Evolutionary conservation across 768 basidiomycete species (phyloP), one percentile per base, ranked within the genome.

Genomic region (Leccinum disarticulatum): DNA sequence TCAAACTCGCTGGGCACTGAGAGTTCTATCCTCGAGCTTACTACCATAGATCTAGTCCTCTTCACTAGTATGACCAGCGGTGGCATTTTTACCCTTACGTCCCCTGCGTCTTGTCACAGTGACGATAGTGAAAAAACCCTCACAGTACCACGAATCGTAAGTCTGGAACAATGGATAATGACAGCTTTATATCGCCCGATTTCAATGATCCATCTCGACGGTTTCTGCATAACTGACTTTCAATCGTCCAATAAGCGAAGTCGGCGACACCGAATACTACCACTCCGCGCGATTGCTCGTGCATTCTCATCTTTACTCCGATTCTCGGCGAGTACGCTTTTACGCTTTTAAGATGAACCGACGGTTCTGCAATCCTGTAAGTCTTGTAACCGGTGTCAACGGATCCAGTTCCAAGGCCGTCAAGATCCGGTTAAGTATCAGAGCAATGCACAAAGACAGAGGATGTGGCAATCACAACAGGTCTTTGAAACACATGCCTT

Each of bases 1-100:
- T 30, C 50, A 11, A 14, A 22, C 6, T 22, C 33, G 3, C 10
- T 47, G 17, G 6, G 33, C 3, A 22, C 33, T 31, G 25, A 36
- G n/a, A 19, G 19, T 41, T 31, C 48, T 14, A 30, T 33, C 22
- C 33, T 51, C 13, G 51, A 61, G 31, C 15, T 70, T 11, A 62
- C 64, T 19, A 71, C 53, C 11, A 22, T 66, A 25, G 35, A 62
- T 43, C 13, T 64, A 36, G 30, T 57, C 27, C 41, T 31, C 4
- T 46, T 61, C 10, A 35, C 27, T 30, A 52, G 13, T 19, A 41
- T 53, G 30, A 15, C 15, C 8, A 35, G 35, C 13, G 33, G 19
- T 13, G 27, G 2, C 19, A 43, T 17, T n/a, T 31, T 19, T 41
- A 31, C 35, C n/a, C 36, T 15, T 8, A 11, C 10, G 19, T 27